A percentile compares a stretch with the other conserved stretches of the same genome.
Conservation (phyloP, 2,329 filamentous ascomycete species). For the Lasiodiplodia theobromae region DNA sequence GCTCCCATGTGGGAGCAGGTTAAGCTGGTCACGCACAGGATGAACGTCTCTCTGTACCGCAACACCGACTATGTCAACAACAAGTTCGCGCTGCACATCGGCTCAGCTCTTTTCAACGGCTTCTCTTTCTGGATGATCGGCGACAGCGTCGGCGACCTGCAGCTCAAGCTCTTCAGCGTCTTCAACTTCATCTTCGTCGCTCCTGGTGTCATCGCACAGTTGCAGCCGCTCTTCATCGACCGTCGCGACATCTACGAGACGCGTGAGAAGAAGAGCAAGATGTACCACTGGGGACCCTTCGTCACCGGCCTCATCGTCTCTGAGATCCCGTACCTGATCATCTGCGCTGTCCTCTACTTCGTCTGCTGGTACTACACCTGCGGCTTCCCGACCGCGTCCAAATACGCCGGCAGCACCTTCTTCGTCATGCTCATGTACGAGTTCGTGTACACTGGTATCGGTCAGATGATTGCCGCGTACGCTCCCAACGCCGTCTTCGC, state of each 20-base stretch:
- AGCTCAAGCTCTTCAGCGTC: conserved; percentile 41
- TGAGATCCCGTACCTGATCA: conserved; percentile 55
- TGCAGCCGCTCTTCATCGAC: conserved; percentile 55
- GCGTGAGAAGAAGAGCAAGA: conserved; percentile 31
- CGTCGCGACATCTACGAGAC: conserved; percentile 37
- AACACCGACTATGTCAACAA: conserved; percentile 70
- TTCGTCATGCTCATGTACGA: conserved; percentile 60
- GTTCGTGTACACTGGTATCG: conserved; percentile 61
- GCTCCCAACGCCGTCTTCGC: conserved; percentile 55
- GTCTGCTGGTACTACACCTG: conserved; percentile 46
- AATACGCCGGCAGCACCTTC: conserved; percentile 56
- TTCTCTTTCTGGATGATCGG: conserved; percentile 31
- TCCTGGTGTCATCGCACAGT: conserved; percentile 46
- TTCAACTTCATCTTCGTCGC: conserved; percentile 44
- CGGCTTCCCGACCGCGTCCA: conserved; percentile 52
- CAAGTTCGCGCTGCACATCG: conserved; percentile 61
- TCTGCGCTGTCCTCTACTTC: conserved; percentile 58
- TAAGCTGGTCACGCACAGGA: conserved; percentile 45
- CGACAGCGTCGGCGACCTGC: conserved; percentile 25
- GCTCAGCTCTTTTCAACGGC: conserved; percentile 36
- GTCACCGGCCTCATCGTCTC: conserved; percentile 46
- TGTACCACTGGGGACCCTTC: conserved; percentile 31
- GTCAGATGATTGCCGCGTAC: conserved; percentile 60
- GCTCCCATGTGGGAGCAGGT: conserved; percentile 41
- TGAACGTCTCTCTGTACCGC: conserved; percentile 64